Conservation (phyloP, 2,329 filamentous ascomycete genomes). For the Myriosclerotinia duriaeana region DNA sequence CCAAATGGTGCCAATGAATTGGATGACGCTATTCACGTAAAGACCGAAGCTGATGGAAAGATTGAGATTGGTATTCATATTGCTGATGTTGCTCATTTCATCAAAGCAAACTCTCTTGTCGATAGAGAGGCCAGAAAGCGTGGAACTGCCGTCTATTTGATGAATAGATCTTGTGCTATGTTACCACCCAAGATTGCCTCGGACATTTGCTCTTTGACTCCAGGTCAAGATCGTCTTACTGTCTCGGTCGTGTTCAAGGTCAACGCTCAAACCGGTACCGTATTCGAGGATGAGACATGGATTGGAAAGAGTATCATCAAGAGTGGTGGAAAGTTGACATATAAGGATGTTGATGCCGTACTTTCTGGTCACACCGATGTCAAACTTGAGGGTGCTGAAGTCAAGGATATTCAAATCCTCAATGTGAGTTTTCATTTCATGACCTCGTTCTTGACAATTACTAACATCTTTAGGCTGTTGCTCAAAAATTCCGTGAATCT, state of each 20-base stretch:
- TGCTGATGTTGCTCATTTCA: constrained; percentile 92
- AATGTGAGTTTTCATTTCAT: constrained; percentile 52
- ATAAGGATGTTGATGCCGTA: constrained; percentile 82
- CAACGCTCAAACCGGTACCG: constrained; percentile 73
- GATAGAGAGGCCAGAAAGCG: constrained; percentile 98
- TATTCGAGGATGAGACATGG: constrained; percentile 86
- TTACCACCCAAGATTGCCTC: constrained; percentile 81
- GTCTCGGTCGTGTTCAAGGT: constrained; percentile 93
- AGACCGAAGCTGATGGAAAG: constrained; percentile 76
- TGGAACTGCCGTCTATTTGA: constrained; percentile 90
- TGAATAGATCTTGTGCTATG: constrained; percentile 82
- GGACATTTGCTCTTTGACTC: constrained; percentile 83
- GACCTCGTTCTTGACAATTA: neutral
- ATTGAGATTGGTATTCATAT: constrained; percentile 95
- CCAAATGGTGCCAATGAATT: constrained; percentile 84
- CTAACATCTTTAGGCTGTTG: constrained; percentile 58
- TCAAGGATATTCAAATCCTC: constrained; percentile 77
- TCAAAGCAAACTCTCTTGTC: constrained; percentile 92
- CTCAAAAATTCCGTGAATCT: constrained; percentile 86
- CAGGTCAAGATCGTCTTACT: constrained; percentile 85
- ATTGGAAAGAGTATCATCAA: constrained; percentile 92
- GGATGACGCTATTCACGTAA: constrained; percentile 90
- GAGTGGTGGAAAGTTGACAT: constrained; percentile 81
- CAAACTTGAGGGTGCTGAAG: constrained; percentile 63
- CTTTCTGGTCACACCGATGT: constrained; percentile 63